phyloP scores from a whole-genome alignment of 2,329 filamentous ascomycete genomes.

The Stromatinia cepivora region DNA sequence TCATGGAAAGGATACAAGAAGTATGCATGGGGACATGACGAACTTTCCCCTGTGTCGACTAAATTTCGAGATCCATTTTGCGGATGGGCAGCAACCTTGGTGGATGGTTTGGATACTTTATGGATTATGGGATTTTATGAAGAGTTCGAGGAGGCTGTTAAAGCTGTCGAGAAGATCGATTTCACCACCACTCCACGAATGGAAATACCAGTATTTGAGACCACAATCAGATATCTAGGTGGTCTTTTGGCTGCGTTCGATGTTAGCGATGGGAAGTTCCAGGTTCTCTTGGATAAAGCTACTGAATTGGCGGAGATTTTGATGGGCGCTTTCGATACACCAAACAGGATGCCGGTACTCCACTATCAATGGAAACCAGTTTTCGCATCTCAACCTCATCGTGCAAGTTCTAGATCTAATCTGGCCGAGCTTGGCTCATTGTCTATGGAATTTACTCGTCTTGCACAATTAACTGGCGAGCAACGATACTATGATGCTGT shows the following conservation, averaged over 20 bases:
- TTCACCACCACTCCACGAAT: slow-evolving; percentile 69
- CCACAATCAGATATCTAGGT: slow-evolving; percentile 86
- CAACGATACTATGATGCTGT: slow-evolving; percentile 88
- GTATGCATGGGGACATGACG: slow-evolving; percentile 83
- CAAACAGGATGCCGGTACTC: slow-evolving; percentile 86
- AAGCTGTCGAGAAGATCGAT: slow-evolving; percentile 71
- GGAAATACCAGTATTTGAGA: slow-evolving; percentile 89
- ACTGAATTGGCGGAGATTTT: slow-evolving; percentile 69
- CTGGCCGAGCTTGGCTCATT: slow-evolving; percentile 65
- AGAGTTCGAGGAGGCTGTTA: slow-evolving; percentile 77
- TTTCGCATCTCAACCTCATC: slow-evolving; percentile 62
- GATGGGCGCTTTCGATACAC: slow-evolving; percentile 77
- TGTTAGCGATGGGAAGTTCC: slow-evolving; percentile 69
- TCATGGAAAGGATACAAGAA: slow-evolving; percentile 82
- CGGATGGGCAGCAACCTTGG: slow-evolving; percentile 84
- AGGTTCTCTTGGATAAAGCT: slow-evolving; percentile 68
- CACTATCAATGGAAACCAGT: slow-evolving; percentile 77
- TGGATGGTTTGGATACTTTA: slow-evolving; percentile 79
- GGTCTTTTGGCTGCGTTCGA: slow-evolving; percentile 86
- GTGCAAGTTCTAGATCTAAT: slow-evolving; percentile 56
- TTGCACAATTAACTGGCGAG: slow-evolving; percentile 81
- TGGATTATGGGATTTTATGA: slow-evolving; percentile 82
- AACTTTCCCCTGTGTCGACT: slow-evolving; percentile 72
- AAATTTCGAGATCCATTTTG: slow-evolving; percentile 78
- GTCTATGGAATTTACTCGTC: slow-evolving; percentile 83